Percentiles rank a stretch among this genome's conserved stretches.
Evolutionary conservation across 257 asterid genomes (phyloP).

Genomic region (Rehmannia glutinosa): DNA sequence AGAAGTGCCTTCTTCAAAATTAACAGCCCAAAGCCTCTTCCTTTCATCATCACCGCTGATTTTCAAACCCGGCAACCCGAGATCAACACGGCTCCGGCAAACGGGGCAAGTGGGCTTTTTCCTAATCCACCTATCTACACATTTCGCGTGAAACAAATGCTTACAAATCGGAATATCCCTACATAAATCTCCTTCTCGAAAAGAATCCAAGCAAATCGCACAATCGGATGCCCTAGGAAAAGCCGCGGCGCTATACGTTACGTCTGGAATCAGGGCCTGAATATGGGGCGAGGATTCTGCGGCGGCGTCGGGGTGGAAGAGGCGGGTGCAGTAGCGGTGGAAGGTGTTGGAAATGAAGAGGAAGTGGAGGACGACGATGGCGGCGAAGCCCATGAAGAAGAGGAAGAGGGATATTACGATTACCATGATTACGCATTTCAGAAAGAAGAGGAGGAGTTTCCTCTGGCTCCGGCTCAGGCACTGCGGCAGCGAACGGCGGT

Average conservation of each 20-base stretch:
- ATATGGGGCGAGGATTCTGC: neutral
- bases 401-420: conserved; percentile 61
- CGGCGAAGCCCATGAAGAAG: conserved; percentile 83
- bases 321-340: conserved; percentile 47
- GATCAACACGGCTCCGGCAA: conserved; percentile 64
- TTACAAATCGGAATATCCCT: conserved; percentile 59
- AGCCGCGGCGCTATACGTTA: conserved; percentile 29
- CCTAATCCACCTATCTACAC: conserved; percentile 75
- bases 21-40: conserved; percentile 62
- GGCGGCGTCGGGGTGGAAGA: conserved; percentile 18
- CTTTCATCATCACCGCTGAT: conserved; percentile 44
- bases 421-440: conserved; percentile 67
- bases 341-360: conserved; percentile 54
- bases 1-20: conserved; percentile 34
- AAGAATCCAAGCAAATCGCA: conserved; percentile 74
- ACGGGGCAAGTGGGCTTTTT: conserved; percentile 75
- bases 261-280: conserved; percentile 32
- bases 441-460: conserved; percentile 51
- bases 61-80: conserved; percentile 17
- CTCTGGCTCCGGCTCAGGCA: conserved; percentile 33
- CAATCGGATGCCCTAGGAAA: conserved; percentile 43
- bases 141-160: conserved; percentile 66
- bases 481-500: conserved; percentile 25
- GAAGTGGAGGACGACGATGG: conserved; percentile 71
- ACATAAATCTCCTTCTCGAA: conserved; percentile 56